phyloP scores from a whole-genome alignment of 139 green algal genomes.

The Microglena sp. region DNA sequence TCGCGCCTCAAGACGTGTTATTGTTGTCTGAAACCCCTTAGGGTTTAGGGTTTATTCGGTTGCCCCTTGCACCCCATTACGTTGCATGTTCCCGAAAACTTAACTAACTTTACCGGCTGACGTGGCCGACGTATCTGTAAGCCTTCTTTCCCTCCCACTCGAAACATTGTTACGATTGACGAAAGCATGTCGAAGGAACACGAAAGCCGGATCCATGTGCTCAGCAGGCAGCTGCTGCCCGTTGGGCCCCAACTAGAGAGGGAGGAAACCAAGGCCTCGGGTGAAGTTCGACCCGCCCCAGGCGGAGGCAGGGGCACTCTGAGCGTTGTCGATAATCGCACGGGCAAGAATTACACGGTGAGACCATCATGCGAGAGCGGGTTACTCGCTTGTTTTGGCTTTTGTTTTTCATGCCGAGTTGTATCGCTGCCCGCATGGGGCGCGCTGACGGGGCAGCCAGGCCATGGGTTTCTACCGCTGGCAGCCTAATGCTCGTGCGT shows the following conservation, averaged over 20 bases:
- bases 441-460: neutral
- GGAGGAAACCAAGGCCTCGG: neutral
- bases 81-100: too few relatives aligned
- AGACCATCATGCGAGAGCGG: neutral
- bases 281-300: constrained; percentile 29
- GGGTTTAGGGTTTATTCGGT: too few relatives aligned
- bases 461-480: neutral
- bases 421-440: neutral
- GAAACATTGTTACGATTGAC: too few relatives aligned
- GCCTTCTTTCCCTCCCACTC: too few relatives aligned
- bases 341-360: constrained; percentile 79
- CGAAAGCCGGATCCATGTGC: too few relatives aligned
- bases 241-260: neutral
- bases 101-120: too few relatives aligned
- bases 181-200: too few relatives aligned
- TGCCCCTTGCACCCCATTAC: too few relatives aligned
- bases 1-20: too few relatives aligned
- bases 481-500: neutral
- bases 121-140: too few relatives aligned
- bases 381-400: constrained; percentile 5
- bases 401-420: neutral
- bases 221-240: constrained; percentile 1
- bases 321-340: constrained; percentile 74
- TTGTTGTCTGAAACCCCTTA: too few relatives aligned
- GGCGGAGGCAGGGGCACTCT: constrained; percentile 62